Evolutionary conservation across 2,329 filamentous ascomycete genomes (phyloP), one percentile per base, ranked within the genome.

Genomic region (Diplodia mutila): DNA sequence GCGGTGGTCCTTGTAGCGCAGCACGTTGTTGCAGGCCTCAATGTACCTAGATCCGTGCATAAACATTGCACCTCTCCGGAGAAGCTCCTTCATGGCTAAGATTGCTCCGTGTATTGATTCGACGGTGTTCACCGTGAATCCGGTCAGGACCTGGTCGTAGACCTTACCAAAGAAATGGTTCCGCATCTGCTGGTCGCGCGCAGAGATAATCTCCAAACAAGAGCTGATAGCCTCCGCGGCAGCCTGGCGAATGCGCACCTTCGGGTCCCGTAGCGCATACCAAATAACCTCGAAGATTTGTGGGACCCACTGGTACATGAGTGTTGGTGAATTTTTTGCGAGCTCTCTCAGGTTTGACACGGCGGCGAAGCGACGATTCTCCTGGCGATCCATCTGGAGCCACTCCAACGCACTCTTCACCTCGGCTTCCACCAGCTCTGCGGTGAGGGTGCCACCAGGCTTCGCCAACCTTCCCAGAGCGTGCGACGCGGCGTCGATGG

Each of bases 51-150:
- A 89, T 48, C 94, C 92, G 74, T 97, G 93, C 95, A 99, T 98
- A 79, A 97, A 99, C 94, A 99, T 99, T 73, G 93, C 94, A 65
- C 95, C 95, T 77, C 97, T 94, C 70, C 95, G 88, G 21, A 99
- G 87, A 57, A 99, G 86, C 80, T 98, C 94, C 78, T 94, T 96
- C 74, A 98, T 86, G 1, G 96, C 93, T 23, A 99, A 85, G 49
- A 99, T 85, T 1, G 94, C 97, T n/a, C 93, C 95, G 76, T 99
- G 96, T 51, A 97, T 90, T 69, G 89, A 91, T 78, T 99, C 95
- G 66, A 96, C 86, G 21, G 92, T 93, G 73, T 89, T 91, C 61
- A 90, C 72, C n/a, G 70, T 86, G 72, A 99, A 89, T 7, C 94
- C 94, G 69, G 87, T 85, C 69, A 92, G 85, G 21, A 93, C 89